These are phyloP conservation scores for Helenozyma baotianmanensis DNA, from an alignment of 805 yeast genomes.

Conservation along the genomic window DNA sequence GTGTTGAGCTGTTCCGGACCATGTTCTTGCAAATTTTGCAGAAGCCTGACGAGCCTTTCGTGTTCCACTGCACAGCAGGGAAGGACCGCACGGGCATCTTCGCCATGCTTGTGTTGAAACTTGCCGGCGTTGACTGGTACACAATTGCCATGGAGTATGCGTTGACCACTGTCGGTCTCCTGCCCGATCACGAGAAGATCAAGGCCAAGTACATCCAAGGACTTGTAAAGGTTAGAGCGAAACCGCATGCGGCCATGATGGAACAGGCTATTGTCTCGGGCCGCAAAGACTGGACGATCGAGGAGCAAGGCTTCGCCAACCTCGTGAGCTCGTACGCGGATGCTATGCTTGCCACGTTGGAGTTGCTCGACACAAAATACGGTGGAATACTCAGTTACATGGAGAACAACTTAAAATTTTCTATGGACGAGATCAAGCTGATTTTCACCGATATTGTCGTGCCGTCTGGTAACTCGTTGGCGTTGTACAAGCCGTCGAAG, in stretches of 20 bases:
- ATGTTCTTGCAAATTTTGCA: constrained; percentile 58
- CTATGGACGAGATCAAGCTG: constrained; percentile 37
- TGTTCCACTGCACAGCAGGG: constrained; percentile 81
- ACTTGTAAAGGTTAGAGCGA: constrained; percentile 26
- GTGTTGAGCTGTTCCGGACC: constrained; percentile 41
- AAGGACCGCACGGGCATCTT: constrained; percentile 81
- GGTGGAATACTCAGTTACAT: constrained; percentile 53
- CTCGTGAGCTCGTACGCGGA: constrained; percentile 63
- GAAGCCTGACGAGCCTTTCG: constrained; percentile 38
- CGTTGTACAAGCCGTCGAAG: too few relatives aligned
- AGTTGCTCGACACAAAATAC: constrained; percentile 45
- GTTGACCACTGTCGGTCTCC: constrained; percentile 61
- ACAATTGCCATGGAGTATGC: constrained; percentile 74
- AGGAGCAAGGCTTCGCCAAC: constrained; percentile 52
- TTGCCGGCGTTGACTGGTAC: constrained; percentile 62
- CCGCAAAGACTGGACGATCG: constrained; percentile 38
- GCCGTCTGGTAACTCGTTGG: too few relatives aligned
- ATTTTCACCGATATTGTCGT: constrained; percentile 14
- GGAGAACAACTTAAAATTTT: constrained; percentile 39
- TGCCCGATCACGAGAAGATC: constrained; percentile 42
- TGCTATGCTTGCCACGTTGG: constrained; percentile 63
- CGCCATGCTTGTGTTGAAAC: constrained; percentile 59
- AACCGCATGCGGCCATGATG: constrained; percentile 19
- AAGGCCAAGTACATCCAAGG: constrained; percentile 30
- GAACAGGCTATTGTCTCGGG: constrained; percentile 28